Percentiles rank a stretch among this genome's conserved stretches.
phyloP scores from a whole-genome alignment of 2,329 filamentous ascomycete genomes.

The Chaetomium olivaceum region DNA sequence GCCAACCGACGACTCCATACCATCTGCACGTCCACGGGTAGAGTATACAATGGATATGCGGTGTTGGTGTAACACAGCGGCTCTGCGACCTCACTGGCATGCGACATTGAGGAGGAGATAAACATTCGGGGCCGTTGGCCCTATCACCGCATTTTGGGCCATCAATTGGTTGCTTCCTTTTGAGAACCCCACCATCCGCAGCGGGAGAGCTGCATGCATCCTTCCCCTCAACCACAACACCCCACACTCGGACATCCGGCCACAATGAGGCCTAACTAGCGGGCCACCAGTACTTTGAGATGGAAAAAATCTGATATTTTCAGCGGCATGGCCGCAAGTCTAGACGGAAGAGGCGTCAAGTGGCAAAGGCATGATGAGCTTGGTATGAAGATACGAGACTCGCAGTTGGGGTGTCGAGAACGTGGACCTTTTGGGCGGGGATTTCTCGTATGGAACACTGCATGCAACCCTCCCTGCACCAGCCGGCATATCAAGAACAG shows the following conservation, averaged over 20 bases:
- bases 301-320: background rate
- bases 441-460: constrained; percentile 18
- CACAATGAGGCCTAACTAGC: background rate
- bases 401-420: background rate
- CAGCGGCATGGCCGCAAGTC: background rate
- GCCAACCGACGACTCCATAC: background rate
- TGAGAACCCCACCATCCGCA: background rate
- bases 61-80: background rate
- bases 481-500: constrained; percentile 11
- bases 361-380: constrained; percentile 8
- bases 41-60: too few species aligned
- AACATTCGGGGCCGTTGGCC: background rate
- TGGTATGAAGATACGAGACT: constrained; percentile 12
- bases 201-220: background rate
- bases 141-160: background rate
- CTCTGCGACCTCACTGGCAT: background rate
- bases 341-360: background rate
- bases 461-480: constrained; percentile 4
- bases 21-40: too few species aligned
- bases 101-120: background rate
- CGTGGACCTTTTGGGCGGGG: constrained; percentile 6
- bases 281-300: background rate
- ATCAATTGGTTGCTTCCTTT: background rate
- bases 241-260: constrained; percentile 11
- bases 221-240: background rate